Percentiles rank a stretch among this genome's conserved stretches.
phyloP scores from a whole-genome alignment of 768 basidiomycete species.

The Boletus coccyginus region DNA sequence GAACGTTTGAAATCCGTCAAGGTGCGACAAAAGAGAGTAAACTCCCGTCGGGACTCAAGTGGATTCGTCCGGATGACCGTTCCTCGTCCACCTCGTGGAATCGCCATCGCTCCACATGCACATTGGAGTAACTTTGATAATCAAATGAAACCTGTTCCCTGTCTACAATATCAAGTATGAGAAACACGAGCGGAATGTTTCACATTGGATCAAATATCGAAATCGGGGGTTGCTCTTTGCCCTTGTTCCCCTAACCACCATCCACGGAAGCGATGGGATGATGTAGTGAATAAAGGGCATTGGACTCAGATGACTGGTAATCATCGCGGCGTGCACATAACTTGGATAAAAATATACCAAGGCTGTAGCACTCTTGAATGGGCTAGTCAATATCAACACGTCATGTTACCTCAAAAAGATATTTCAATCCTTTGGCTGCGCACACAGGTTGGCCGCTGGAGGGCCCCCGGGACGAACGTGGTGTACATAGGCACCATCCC shows the following conservation, averaged over 20 bases:
- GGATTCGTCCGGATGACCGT: no score
- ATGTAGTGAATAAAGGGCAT: conserved; percentile 73
- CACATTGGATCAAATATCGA: conserved; percentile 13
- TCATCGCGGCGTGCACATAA: neutral
- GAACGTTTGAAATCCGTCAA: conserved; percentile 8
- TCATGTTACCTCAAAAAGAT: conserved; percentile 3
- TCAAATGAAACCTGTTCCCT: conserved; percentile 19
- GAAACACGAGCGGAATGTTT: conserved; percentile 15
- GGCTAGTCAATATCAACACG: conserved; percentile 11
- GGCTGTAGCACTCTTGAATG: conserved; percentile 18
- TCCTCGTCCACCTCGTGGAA: neutral
- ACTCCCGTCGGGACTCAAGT: neutral
- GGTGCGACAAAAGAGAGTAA: conserved; percentile 3
- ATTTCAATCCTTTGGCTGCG: conserved; percentile 70
- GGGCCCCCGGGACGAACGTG: conserved; percentile 89
- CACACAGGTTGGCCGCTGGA: conserved; percentile 81
- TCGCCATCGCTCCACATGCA: neutral
- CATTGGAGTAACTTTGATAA: neutral
- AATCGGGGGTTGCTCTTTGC: conserved; percentile 51
- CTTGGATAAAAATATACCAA: conserved; percentile 10
- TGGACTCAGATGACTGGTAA: neutral
- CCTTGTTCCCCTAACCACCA: conserved; percentile 82
- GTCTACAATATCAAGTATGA: conserved; percentile 12
- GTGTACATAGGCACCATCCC: conserved; percentile 92
- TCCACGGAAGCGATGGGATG: conserved; percentile 47